Evolutionary conservation across 768 basidiomycete genomes (phyloP), one percentile per base, ranked within the genome.

Genomic region (Termitomyces sp.): DNA sequence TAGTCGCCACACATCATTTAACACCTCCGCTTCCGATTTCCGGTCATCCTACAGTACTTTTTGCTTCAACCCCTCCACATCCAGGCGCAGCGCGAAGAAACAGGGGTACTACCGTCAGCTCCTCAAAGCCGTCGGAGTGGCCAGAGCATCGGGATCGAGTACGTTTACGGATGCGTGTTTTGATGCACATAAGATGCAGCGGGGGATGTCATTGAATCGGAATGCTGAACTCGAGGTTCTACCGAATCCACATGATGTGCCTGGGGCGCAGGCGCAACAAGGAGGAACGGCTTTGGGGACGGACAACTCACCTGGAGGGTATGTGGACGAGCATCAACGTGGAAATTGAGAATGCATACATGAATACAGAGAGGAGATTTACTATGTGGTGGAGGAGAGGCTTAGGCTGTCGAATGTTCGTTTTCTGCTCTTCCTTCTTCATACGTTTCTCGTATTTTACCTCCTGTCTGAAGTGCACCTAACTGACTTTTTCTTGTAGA

Each of bases 241-340:
- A 12, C 29, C 29, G 5, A 14, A 48, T 14, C 29, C 47, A 3
- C 6, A 48, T 31, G 47, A 31, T 14, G 25, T 12, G 12, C 5
- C 4, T 10, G 36, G 11, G 36, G 11, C 36, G 5, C 36, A 37
- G 36, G 11, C 12, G 47, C 47, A 25, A 25, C 25, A 29, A 48
- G 29, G 25, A 42, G 15, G 17, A 15, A 14, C 60, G 14, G 68
- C 53, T 3, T 67, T 65, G 12, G 71, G 69, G 20, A 61, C 50
- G 32, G 66, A 72, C 32, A 72, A 68, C 50, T 72, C 74, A 36
- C 76, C 76, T 68, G 76, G 74, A 2, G 76, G 76, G 34, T 74
- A 73, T 46, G 48, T 49, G 29, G 70, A 53, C 5, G 51, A 53
- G 5, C 10, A 53, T 37, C 34, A 53, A 14, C 10, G 2, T 37